Conservation (phyloP, 805 yeast genomes). For the Metschnikowia peoriensis region DNA sequence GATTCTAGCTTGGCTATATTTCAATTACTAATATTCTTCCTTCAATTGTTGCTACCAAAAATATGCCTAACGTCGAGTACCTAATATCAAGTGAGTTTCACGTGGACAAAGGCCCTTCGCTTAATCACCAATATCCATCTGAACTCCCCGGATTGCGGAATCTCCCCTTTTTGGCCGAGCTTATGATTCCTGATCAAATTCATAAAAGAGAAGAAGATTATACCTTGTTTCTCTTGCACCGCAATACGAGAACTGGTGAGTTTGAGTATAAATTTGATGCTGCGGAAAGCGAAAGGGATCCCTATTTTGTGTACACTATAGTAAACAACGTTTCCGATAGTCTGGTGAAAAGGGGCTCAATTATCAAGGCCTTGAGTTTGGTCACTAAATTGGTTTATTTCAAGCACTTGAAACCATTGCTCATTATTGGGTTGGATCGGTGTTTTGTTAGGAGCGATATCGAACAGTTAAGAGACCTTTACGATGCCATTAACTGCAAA, state of each 20-base stretch:
- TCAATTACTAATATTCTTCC: too few species aligned
- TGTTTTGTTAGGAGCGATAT: conserved; percentile 33
- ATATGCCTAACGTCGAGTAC: conserved; percentile 46
- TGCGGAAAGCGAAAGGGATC: conserved; percentile 35
- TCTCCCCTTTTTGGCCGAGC: conserved; percentile 45
- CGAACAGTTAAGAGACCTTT: conserved; percentile 27
- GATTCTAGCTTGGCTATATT: too few species aligned
- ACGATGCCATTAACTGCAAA: conserved; percentile 32
- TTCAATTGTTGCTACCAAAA: not conserved
- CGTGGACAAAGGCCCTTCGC: conserved; percentile 66
- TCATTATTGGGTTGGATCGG: conserved; percentile 51
- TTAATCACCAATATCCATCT: conserved; percentile 59
- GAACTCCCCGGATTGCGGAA: conserved; percentile 36
- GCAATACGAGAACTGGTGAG: conserved; percentile 37
- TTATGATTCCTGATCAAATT: conserved; percentile 62
- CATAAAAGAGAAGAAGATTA: conserved; percentile 58
- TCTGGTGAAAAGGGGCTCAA: conserved; percentile 53
- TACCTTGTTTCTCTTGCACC: conserved; percentile 54
- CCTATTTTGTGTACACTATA: conserved; percentile 55
- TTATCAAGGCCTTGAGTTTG: conserved; percentile 57
- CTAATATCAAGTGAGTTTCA: conserved; percentile 78
- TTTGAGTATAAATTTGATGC: conserved; percentile 37
- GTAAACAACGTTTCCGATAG: conserved; percentile 49
- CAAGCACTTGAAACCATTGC: conserved; percentile 56
- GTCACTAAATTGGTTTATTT: conserved; percentile 54